Base-by-base conservation (phyloP, 164 flowering plant species). In the Aristolochia contorta region DNA sequence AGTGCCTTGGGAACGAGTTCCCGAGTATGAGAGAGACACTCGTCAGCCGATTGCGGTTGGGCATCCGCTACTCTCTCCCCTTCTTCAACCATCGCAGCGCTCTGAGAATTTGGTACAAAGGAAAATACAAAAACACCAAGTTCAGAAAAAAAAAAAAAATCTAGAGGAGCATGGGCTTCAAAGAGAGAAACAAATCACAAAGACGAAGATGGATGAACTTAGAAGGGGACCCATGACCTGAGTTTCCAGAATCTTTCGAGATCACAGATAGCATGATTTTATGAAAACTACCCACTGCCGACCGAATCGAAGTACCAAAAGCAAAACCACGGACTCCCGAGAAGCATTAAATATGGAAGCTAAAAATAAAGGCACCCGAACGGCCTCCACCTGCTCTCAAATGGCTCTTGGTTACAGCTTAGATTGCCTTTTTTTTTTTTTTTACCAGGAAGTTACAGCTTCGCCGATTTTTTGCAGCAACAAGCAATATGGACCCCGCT, bases 1-100 rank as follows among this genome's bases (percentile, higher is more conserved):
- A 89, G 71, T 4, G 86, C 91, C 47, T 53, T 50, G 1, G 97
- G 92, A 63, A 89, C 81, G 25, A 84, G 85, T 65, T 77, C 81
- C 65, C 79, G 88, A 10, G 84, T 83, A 57, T 30, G 71, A 2
- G 61, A 67, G 46, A 87, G 70, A 76, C 85, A 89, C 8, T 77
- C 82, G 59, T 89, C 98, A 0, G 80, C 78, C 2, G 85, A 69
- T 24, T 68, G 69, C 21, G 84, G 69, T 30, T 45, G 56, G 21
- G 48, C 58, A 60, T 72, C 78, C 0, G 53, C 65, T 51, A 59
- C 66, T 51, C 67, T 71, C 15, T 68, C 65, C 19, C 75, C 67
- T 21, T 74, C 86, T 71, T 82, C 91, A 50, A 79, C 82, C 94
- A 84, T 88, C 69, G 57, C 66, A 67, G 50, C 62, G 47, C 61